Evolutionary conservation across 1,284 basidiomycete genomes (phyloP), one percentile per base, ranked within the genome.

Genomic region (Fomes fomentarius): DNA sequence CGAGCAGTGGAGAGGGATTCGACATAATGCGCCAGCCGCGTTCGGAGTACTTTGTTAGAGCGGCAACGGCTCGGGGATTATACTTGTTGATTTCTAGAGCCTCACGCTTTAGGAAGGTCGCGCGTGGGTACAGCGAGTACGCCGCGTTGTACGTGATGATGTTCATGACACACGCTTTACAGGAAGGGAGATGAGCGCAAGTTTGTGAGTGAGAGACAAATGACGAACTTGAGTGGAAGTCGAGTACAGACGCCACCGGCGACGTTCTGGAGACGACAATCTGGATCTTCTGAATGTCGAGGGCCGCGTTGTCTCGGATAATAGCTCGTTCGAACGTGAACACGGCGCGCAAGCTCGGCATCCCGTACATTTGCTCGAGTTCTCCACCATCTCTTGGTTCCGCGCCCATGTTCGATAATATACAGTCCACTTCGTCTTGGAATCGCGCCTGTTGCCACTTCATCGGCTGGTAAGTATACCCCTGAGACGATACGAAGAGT

Each of bases 381-480:
- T 30, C 28, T 7, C 7, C 38, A n/a, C 38, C 63, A 2, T 31
- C 28, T 2, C 28, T 25, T 14, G 4, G 14, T 14, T 42, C 25
- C 12, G 6, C 7, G 41, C n/a, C 22, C 41, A 10, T 24, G n/a
- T 15, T 9, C 6, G 35, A 37, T 7, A 5, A 14, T 15, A 19
- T n/a, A 19, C 14, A 7, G 9, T 37, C 35, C 9, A 37, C 17
- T 15, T n/a, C 17, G 6, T 37, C 35, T n/a, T 42, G 26, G 22
- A 26, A 2, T 11, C n/a, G 25, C 2, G 42, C 25, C 15, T 54
- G 26, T 52, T 64, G 64, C 0, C 9, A 15, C 11, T 17, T 14
- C 14, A 42, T 56, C 2, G 65, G 58, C 8, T 6, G 25, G 45
- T 61, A 63, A 1, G n/a, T 37, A 47, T 61, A 64, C 6, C 65